These are phyloP conservation scores for Begonia fuchsioides DNA, from an alignment of 306 rosid species.

Conservation along the genomic window DNA sequence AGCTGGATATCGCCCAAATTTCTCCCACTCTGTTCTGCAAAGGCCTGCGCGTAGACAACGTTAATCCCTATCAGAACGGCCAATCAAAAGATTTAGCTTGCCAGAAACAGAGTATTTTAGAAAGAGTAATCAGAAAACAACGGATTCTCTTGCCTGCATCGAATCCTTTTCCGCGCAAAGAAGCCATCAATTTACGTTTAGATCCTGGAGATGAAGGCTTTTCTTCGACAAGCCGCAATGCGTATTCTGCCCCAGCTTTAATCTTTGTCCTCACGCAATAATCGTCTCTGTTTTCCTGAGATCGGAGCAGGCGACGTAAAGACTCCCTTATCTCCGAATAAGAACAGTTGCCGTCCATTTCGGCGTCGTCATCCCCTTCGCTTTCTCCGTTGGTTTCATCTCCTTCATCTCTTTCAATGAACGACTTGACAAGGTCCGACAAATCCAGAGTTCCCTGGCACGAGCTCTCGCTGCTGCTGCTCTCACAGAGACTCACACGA, in stretches of 20 bases:
- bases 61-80: too few species aligned
- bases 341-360: slow-evolving; percentile 14
- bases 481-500: slow-evolving; percentile 35
- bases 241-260: slow-evolving; percentile 25
- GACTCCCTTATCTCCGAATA: slow-evolving; percentile 25
- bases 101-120: too few species aligned
- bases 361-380: slow-evolving; percentile 7
- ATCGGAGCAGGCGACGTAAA: slow-evolving; percentile 20
- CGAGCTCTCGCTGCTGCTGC: slow-evolving; percentile 83
- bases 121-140: too few species aligned
- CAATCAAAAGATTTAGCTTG: too few species aligned
- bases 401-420: slow-evolving; percentile 30
- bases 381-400: slow-evolving; percentile 4
- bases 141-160: slow-evolving; percentile 56
- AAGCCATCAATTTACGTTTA: slow-evolving; percentile 55
- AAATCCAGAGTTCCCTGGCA: slow-evolving; percentile 39
- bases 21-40: slow-evolving; percentile 73
- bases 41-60: slow-evolving; percentile 29
- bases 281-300: slow-evolving; percentile 8
- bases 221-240: slow-evolving; percentile 8
- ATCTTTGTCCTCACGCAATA: slow-evolving; percentile 21
- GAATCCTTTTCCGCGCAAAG: slow-evolving; percentile 43
- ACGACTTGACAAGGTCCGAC: slow-evolving; percentile 63
- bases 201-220: slow-evolving; percentile 19
- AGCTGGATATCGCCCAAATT: slow-evolving; percentile 29